Conservation (phyloP, 768 basidiomycete species). For the Suillus decipiens region DNA sequence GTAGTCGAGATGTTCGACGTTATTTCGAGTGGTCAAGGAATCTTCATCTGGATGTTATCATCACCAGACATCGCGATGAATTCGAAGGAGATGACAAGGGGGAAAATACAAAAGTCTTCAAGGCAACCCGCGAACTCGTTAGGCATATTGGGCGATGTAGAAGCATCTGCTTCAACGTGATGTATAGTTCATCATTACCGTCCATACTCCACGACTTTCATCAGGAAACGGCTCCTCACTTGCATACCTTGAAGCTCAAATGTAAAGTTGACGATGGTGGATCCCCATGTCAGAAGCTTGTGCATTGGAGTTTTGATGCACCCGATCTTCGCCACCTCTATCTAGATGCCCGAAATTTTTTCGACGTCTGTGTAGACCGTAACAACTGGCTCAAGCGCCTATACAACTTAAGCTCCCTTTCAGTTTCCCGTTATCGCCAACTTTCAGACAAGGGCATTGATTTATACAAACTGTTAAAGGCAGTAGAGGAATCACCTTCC, state of each 20-base stretch:
- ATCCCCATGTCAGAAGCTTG: background rate
- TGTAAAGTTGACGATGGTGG: constrained; percentile 11
- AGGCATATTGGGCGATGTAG: constrained; percentile 11
- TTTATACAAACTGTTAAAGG: constrained; percentile 6
- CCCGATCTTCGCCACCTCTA: constrained; percentile 1
- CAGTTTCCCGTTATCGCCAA: constrained; percentile 2
- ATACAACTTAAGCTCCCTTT: background rate
- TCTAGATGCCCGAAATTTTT: constrained; percentile 7
- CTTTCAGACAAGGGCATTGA: background rate
- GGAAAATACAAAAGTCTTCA: background rate
- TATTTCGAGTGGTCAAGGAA: constrained; percentile 12
- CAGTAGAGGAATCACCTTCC: background rate
- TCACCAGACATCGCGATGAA: constrained; percentile 6
- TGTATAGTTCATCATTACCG: constrained; percentile 11
- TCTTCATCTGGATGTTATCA: constrained; percentile 12
- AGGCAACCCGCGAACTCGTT: background rate
- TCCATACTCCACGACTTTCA: constrained; percentile 6
- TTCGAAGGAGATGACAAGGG: background rate
- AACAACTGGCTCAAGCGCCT: constrained; percentile 6
- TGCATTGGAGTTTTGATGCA: constrained; percentile 7
- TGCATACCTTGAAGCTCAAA: constrained; percentile 7
- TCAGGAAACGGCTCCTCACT: background rate
- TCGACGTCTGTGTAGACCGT: constrained; percentile 7
- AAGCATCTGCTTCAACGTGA: constrained; percentile 8
- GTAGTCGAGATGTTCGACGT: background rate